Conservation (phyloP, 2,329 filamentous ascomycete genomes). For the Diplodia scrobiculata region DNA sequence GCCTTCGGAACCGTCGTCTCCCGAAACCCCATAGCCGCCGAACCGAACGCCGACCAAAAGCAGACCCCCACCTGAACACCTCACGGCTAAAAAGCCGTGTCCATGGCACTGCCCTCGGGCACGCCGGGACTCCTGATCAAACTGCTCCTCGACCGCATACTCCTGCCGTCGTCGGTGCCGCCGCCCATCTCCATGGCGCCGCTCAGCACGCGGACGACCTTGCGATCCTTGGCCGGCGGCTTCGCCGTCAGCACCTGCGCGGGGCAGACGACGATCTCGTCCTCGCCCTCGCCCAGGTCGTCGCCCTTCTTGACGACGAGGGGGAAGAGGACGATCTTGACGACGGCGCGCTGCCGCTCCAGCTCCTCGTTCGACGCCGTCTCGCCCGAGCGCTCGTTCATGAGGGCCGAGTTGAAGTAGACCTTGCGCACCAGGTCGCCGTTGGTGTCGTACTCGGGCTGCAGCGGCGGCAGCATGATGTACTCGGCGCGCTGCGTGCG, state of each 20-base stretch:
- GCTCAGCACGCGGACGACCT: conserved; percentile 54
- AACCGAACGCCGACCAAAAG: conserved; percentile 18
- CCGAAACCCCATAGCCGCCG: neutral
- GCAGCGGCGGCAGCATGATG: conserved; percentile 94
- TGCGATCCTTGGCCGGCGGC: conserved; percentile 47
- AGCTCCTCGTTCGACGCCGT: conserved; percentile 74
- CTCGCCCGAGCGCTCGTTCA: conserved; percentile 86
- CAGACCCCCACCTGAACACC: conserved; percentile 24
- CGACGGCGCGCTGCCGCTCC: conserved; percentile 72
- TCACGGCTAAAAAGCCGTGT: conserved; percentile 19
- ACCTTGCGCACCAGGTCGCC: conserved; percentile 88
- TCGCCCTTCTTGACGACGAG: conserved; percentile 95
- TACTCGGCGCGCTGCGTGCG: conserved; percentile 95
- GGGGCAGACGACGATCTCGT: conserved; percentile 92
- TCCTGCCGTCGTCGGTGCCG: neutral
- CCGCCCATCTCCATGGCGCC: conserved; percentile 53
- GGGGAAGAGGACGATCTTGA: conserved; percentile 92
- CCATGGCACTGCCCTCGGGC: conserved; percentile 10
- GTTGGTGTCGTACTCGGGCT: conserved; percentile 91
- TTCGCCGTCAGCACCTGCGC: conserved; percentile 84
- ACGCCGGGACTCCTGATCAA: neutral
- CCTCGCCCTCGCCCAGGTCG: conserved; percentile 81
- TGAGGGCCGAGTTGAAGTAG: conserved; percentile 86
- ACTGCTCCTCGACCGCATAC: conserved; percentile 4
- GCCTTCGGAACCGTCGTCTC: neutral